A percentile compares a stretch with the other conserved stretches of the same genome.
phyloP scores from a whole-genome alignment of 148 eudicot species.

The Linanthus parryae region DNA sequence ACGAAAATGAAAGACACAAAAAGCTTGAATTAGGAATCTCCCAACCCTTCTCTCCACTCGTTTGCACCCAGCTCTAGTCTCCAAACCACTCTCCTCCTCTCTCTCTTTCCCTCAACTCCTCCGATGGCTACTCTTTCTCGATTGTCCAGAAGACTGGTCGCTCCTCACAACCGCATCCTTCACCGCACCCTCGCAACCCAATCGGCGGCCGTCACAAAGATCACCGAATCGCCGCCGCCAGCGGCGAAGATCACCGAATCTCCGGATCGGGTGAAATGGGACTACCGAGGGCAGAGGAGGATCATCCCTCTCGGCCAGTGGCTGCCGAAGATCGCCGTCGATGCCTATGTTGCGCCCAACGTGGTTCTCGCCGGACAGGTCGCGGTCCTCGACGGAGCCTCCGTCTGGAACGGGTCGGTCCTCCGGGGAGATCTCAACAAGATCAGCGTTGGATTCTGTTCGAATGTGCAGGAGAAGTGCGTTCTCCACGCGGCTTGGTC shows the following conservation, averaged over 20 bases:
- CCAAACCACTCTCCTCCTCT: too few relatives aligned
- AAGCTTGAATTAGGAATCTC: too few relatives aligned
- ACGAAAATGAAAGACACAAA: too few relatives aligned
- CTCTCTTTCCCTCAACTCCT: conserved; percentile 4
- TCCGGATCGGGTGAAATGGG: conserved; percentile 92
- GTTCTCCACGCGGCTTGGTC: conserved; percentile 97
- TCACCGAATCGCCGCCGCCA: conserved; percentile 10
- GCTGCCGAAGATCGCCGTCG: conserved; percentile 95
- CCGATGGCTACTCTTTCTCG: conserved; percentile 61
- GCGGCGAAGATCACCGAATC: conserved; percentile 36
- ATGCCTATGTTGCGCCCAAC: conserved; percentile 95
- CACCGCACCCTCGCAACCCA: conserved; percentile 19
- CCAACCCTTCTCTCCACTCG: too few relatives aligned
- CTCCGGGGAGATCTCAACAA: conserved; percentile 89
- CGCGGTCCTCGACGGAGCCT: conserved; percentile 78
- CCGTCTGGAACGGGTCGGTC: conserved; percentile 93
- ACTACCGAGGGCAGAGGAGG: conserved; percentile 82
- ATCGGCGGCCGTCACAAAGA: conserved; percentile 9
- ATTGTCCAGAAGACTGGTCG: conserved; percentile 41
- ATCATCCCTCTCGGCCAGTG: conserved; percentile 88
- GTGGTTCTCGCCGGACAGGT: conserved; percentile 99
- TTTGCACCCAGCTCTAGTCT: too few relatives aligned
- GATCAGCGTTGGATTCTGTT: conserved; percentile 76
- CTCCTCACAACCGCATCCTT: conserved; percentile 26
- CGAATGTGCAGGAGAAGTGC: conserved; percentile 88